Conservation (phyloP, 2,329 filamentous ascomycete genomes). For the Cladophialophora immunda region DNA sequence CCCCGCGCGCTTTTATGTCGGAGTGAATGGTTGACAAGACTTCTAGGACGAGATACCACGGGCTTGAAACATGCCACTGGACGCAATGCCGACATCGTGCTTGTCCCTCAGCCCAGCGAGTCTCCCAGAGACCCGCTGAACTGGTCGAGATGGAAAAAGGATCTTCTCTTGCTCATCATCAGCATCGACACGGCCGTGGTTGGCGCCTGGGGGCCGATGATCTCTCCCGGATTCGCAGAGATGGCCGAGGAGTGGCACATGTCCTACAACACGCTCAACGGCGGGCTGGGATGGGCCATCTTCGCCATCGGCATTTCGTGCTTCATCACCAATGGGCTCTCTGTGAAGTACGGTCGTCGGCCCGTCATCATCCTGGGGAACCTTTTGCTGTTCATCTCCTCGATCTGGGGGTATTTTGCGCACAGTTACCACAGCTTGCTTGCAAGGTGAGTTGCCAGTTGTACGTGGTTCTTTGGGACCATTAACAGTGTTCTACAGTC, state of each 20-base stretch:
- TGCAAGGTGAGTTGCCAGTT: slow-evolving; percentile 11
- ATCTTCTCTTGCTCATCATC: slow-evolving; percentile 51
- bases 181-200: slow-evolving; percentile 50
- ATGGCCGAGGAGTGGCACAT: slow-evolving; percentile 46
- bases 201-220: slow-evolving; percentile 49
- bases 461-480: too few species aligned
- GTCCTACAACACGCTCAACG: slow-evolving; percentile 46
- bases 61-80: slow-evolving; percentile 42
- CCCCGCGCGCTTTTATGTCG: not conserved
- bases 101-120: slow-evolving; percentile 44
- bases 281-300: slow-evolving; percentile 47
- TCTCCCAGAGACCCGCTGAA: slow-evolving; percentile 46
- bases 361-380: slow-evolving; percentile 37
- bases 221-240: slow-evolving; percentile 47
- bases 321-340: slow-evolving; percentile 38
- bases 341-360: slow-evolving; percentile 38
- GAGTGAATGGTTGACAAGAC: not conserved
- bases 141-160: slow-evolving; percentile 50
- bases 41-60: slow-evolving; percentile 42
- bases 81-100: slow-evolving; percentile 43
- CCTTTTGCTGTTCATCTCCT: slow-evolving; percentile 36
- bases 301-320: slow-evolving; percentile 45
- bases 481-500: slow-evolving; percentile 7
- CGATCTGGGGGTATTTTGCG: slow-evolving; percentile 38
- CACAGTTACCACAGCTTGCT: slow-evolving; percentile 39